Evolutionary conservation across 139 green algal genomes (phyloP), one percentile per base, ranked within the genome.

Genomic region (Chlorella sp.): DNA sequence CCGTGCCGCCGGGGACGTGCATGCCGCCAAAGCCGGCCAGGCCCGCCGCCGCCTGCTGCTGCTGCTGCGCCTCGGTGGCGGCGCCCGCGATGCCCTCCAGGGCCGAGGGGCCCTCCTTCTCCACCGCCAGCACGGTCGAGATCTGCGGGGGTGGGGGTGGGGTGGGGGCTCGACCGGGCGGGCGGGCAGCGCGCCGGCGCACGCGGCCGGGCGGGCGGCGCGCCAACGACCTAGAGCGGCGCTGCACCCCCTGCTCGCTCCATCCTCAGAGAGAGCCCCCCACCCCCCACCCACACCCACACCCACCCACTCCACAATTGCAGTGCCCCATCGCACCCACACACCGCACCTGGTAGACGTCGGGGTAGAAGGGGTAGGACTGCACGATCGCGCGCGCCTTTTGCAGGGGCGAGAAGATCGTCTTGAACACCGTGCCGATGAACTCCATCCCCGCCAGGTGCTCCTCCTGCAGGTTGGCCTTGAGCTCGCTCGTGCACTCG

Each of bases 351-450:
- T 80, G 74, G 64, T 80, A 85, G 17, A 85, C 67, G 45, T 85
- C 80, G 8, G 80, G 80, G 63, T 85, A 85, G 59, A 85, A 85
- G 67, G 80, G 80, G 68, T 85, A 85, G 25, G 74, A 79, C 74
- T 82, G 80, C 50, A 85, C 80, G 15, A 82, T 82, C n/a, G 68
- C 80, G 23, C 80, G 67, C 23, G 80, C 80, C 60, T 85, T 85
- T 43, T 85, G 80, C 48, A 85, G 59, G 33, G 74, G 74, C 31
- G 21, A 59, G 27, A 85, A 76, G 58, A 85, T 85, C 42, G 74
- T 82, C 48, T 85, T 85, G 74, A 85, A 82, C 38, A 85, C 80
- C 27, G 80, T 85, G 29, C 80, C 80, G 59, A 85, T 85, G 43
- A 85, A 85, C 67, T 85, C 80, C 74, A 85, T 77, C 25, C 74